These are phyloP conservation scores for Olyra latifolia DNA, from an alignment of 176 grass and related monocot genomes.

Conservation along the genomic window DNA sequence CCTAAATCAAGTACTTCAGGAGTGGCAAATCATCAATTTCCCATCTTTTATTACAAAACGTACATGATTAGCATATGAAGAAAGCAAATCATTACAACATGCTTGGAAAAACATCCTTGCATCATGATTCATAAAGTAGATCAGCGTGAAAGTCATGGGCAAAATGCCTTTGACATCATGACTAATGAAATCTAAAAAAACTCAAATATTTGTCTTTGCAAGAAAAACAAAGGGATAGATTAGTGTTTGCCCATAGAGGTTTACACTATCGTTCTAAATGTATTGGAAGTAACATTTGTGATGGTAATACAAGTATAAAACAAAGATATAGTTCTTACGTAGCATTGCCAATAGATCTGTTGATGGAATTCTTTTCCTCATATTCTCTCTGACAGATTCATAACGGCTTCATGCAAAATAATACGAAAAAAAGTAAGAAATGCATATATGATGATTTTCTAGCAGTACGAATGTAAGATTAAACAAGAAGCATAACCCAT, in stretches of 20 bases:
- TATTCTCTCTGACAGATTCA: slow-evolving; percentile 57
- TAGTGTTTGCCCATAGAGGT: not conserved
- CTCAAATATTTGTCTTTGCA: slow-evolving; percentile 2
- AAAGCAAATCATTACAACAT: slow-evolving; percentile 7
- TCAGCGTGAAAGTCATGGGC: not conserved
- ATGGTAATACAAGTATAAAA: not conserved
- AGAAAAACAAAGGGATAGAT: slow-evolving; percentile 14
- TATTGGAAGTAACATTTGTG: slow-evolving; percentile 23
- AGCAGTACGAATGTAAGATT: slow-evolving; percentile 14
- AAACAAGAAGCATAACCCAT: slow-evolving; percentile 15
- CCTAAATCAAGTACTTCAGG: not conserved
- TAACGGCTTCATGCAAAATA: slow-evolving; percentile 79
- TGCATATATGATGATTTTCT: slow-evolving; percentile 24
- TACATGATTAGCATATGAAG: not conserved
- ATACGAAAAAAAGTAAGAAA: slow-evolving; percentile 12
- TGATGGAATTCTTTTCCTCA: slow-evolving; percentile 76
- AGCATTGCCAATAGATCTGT: slow-evolving; percentile 81
- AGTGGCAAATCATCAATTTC: not conserved
- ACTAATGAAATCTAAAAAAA: slow-evolving; percentile 17
- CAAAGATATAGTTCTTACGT: slow-evolving; percentile 61
- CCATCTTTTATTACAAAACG: slow-evolving; percentile 2
- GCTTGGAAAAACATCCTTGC: not conserved
- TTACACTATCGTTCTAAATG: slow-evolving; percentile 22
- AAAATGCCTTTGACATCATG: slow-evolving; percentile 22
- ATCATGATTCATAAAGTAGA: slow-evolving; percentile 14